These are phyloP conservation scores for Pelagomonas calceolata DNA, from an alignment of 108 stramenopile species.

Conservation along the genomic window DNA sequence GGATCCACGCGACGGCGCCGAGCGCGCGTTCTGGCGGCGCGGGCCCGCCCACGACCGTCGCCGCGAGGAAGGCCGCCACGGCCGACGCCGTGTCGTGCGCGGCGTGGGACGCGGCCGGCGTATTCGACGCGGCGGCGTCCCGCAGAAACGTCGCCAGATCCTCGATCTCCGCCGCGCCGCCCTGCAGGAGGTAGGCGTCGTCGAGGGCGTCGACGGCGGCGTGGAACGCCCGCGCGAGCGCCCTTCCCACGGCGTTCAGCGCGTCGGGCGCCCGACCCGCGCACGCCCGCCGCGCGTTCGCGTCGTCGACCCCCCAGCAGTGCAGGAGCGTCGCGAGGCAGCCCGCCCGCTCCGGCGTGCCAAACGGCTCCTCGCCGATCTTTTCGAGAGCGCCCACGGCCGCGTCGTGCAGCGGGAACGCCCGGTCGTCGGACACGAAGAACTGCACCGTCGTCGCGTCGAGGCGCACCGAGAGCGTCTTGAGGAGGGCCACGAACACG, in stretches of 20 bases:
- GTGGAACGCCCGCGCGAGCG: not conserved
- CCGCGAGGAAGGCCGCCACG: no score
- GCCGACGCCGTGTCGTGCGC: no score
- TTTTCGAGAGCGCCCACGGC: no score
- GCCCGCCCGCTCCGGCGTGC: not conserved
- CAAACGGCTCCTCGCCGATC: no score
- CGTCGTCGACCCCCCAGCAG: not conserved
- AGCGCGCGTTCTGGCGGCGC: no score
- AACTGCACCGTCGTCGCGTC: constrained; percentile 31
- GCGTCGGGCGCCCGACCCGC: no score
- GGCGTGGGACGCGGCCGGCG: no score
- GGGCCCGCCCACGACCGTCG: no score
- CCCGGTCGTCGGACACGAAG: constrained; percentile 4
- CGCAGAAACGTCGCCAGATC: no score
- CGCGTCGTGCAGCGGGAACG: not conserved
- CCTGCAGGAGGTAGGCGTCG: not conserved
- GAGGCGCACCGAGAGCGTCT: constrained; percentile 31
- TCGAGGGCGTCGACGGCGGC: not conserved
- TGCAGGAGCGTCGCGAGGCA: not conserved
- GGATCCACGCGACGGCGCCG: no score
- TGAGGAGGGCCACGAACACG: constrained; percentile 29
- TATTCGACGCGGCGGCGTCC: no score
- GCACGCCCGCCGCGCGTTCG: not conserved
- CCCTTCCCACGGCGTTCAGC: no score
- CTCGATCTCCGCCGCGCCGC: not conserved